These are phyloP conservation scores for Chlorella sorokiniana DNA, from an alignment of 139 green algal species.

Conservation along the genomic window DNA sequence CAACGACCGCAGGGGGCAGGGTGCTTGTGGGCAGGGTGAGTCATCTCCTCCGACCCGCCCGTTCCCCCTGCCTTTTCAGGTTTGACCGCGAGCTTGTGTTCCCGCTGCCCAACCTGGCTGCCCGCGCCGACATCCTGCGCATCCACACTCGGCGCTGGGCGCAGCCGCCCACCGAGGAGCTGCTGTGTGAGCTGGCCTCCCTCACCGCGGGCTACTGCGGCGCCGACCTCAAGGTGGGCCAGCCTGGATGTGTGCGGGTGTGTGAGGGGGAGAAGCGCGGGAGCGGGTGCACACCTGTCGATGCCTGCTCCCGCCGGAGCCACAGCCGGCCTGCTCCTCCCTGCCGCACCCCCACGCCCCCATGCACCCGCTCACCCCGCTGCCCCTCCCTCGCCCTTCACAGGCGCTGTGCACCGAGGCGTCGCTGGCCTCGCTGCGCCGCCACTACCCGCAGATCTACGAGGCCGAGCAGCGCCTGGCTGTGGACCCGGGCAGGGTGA, in stretches of 20 bases:
- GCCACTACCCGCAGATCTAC: conserved; percentile 93
- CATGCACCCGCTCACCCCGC: background rate
- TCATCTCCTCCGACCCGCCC: background rate
- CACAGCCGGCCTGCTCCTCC: background rate
- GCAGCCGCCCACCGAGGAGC: conserved; percentile 51
- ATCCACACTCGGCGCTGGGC: conserved; percentile 92
- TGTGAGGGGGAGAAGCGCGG: background rate
- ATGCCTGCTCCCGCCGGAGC: background rate
- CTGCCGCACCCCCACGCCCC: background rate
- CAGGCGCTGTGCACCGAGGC: conserved; percentile 93
- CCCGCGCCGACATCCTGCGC: conserved; percentile 80
- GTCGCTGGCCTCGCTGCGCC: conserved; percentile 82
- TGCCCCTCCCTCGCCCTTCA: background rate
- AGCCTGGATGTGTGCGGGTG: background rate
- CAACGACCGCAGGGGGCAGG: too few species aligned
- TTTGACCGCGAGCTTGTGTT: conserved; percentile 87
- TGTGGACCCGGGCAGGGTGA: conserved; percentile 62
- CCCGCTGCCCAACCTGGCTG: conserved; percentile 66
- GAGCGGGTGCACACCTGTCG: too few species aligned
- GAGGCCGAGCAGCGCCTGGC: conserved; percentile 76
- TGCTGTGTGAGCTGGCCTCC: conserved; percentile 75
- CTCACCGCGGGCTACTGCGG: conserved; percentile 89
- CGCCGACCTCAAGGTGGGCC: conserved; percentile 90
- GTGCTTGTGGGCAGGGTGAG: background rate
- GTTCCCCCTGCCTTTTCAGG: conserved; percentile 7